Base-by-base conservation (phyloP, 495 filamentous ascomycete genomes). In the Cercophora samala region DNA sequence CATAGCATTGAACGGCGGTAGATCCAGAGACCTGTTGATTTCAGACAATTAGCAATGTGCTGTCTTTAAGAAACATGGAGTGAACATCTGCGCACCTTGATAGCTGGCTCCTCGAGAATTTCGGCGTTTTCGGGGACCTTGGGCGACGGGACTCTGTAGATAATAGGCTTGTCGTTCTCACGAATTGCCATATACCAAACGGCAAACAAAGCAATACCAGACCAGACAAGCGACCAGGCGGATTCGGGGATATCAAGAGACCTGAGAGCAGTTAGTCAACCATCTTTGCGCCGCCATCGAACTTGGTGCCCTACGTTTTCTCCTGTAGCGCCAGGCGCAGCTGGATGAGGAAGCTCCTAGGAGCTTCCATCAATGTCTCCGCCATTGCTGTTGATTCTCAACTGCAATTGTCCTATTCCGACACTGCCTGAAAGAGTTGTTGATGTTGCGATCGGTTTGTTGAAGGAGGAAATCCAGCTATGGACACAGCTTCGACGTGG, bases 1-100 rank as follows among this genome's bases (percentile, higher is more conserved):
- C 90, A 75, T 97, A 98, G 81, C 95, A 93, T 78, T 90, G 90
- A 53, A 94, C 90, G 0, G 84, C 82, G 3, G 83, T 85, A 46
- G 84, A 86, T 32, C 82, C 84, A 0, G 82, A 73, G 26, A 81
- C 77, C 82, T 83, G 68, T 56, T 56, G 9, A 21, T 0, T 22
- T 5, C 4, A 21, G 53, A 59, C n/a, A 17, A 24, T 66, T 2
- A 52, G 60, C 9, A 18, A 13, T 13, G 0, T 15, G 51, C 4
- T 5, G n/a, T 42, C 42, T 17, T 24, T 15, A 25, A 58, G 11
- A 61, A 2, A 11, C 32, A 5, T 29, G 18, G 4, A 60, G 53
- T 42, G 55, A 29, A 5, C 46, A 53, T n/a, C 22, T 13, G 64
- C 66, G 60, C 60, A 82, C 81, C 70, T 84, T 87, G 65, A 89